Conservation (phyloP, 2,329 filamentous ascomycete species). For the Macrophomina pseudophaseolina region DNA sequence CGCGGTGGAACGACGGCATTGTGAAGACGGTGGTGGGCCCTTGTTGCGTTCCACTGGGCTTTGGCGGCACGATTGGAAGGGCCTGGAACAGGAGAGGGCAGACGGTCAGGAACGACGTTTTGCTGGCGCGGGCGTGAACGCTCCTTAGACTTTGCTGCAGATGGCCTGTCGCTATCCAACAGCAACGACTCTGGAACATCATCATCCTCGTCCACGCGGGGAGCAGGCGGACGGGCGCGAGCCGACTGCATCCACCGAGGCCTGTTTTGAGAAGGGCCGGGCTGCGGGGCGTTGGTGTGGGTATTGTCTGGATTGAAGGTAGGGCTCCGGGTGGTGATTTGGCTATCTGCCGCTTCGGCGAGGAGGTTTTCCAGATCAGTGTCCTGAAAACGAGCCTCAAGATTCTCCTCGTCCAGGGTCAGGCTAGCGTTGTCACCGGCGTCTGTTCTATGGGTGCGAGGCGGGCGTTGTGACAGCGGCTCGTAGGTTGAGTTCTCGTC, state of each 20-base stretch:
- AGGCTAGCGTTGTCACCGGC: slow-evolving; percentile 53
- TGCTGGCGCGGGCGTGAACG: slow-evolving; percentile 25
- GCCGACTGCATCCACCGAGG: slow-evolving; percentile 24
- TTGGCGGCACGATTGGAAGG: slow-evolving; percentile 50
- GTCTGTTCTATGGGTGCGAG: slow-evolving; percentile 35
- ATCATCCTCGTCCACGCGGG: slow-evolving; percentile 57
- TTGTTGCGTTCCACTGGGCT: slow-evolving; percentile 58
- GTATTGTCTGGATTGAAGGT: slow-evolving; percentile 40
- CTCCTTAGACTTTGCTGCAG: slow-evolving; percentile 32
- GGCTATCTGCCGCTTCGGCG: slow-evolving; percentile 56
- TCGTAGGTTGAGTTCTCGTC: slow-evolving; percentile 54
- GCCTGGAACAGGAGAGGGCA: slow-evolving; percentile 49
- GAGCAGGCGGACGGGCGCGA: slow-evolving; percentile 30
- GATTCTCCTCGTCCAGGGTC: slow-evolving; percentile 56
- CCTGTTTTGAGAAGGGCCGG: slow-evolving; percentile 19
- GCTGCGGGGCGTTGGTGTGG: slow-evolving; percentile 25
- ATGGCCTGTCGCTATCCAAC: slow-evolving; percentile 57
- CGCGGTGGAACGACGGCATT: slow-evolving; percentile 28
- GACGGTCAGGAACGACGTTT: slow-evolving; percentile 30
- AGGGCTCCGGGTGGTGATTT: slow-evolving; percentile 52
- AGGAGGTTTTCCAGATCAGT: slow-evolving; percentile 63
- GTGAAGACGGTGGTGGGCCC: slow-evolving; percentile 53
- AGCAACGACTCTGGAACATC: slow-evolving; percentile 69
- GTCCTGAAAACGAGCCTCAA: slow-evolving; percentile 58
- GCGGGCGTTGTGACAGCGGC: slow-evolving; percentile 28